phyloP scores from a whole-genome alignment of 176 grass and related monocot species.

The Bothriochloa decipiens region DNA sequence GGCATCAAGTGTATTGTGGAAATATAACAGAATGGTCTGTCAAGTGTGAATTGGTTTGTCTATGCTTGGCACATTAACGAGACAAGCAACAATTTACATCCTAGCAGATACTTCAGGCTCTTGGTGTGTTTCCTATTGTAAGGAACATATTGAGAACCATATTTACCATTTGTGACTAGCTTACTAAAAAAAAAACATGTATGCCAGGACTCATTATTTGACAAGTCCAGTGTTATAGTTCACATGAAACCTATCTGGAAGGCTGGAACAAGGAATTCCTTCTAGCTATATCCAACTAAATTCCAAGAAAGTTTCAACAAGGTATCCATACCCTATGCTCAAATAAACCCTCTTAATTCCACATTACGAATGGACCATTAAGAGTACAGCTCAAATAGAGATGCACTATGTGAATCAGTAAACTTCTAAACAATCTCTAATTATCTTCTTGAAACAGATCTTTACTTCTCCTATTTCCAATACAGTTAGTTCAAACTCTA shows the following conservation, averaged over 20 bases:
- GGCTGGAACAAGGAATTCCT: not conserved
- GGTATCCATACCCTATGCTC: not conserved
- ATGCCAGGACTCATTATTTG: not conserved
- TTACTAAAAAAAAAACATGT: conserved; percentile 8
- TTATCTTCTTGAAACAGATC: not conserved
- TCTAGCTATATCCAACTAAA: not conserved
- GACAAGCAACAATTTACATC: conserved; percentile 17
- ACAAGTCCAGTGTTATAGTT: not conserved
- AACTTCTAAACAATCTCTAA: not conserved
- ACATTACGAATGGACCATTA: not conserved
- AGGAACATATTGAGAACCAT: not conserved
- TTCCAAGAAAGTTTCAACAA: not conserved
- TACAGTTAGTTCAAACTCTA: not conserved
- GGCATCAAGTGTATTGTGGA: conserved; percentile 26
- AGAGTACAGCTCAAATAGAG: not conserved
- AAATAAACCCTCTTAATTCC: not conserved
- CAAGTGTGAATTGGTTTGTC: not conserved
- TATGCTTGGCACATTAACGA: not conserved
- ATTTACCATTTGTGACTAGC: not conserved
- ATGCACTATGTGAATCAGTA: not conserved
- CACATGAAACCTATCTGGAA: not conserved
- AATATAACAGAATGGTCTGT: conserved; percentile 27
- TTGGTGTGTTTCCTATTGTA: not conserved
- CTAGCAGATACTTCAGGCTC: not conserved
- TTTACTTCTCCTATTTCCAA: not conserved